These are phyloP conservation scores for Calonectria montana DNA, from an alignment of 2,329 filamentous ascomycete genomes.

Conservation along the genomic window DNA sequence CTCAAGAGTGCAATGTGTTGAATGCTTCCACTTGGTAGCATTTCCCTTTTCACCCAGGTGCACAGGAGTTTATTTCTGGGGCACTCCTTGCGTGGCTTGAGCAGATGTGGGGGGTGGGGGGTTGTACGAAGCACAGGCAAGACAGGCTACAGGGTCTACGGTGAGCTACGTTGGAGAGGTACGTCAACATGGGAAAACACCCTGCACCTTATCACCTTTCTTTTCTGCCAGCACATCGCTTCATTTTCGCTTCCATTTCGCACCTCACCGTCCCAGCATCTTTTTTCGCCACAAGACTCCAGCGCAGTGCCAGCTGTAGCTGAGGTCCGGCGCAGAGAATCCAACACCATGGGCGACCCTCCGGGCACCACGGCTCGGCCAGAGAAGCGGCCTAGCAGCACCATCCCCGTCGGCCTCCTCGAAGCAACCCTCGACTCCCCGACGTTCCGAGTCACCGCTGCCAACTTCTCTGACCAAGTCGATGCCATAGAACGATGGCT, in stretches of 20 bases:
- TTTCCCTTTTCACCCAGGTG: not conserved
- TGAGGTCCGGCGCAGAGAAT: constrained; percentile 35
- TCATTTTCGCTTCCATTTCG: constrained; percentile 23
- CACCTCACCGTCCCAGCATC: constrained; percentile 30
- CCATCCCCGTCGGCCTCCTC: constrained; percentile 83
- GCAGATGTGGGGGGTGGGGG: constrained; percentile 4
- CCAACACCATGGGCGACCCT: constrained; percentile 36
- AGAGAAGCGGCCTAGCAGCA: constrained; percentile 34
- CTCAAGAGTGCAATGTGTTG: not conserved
- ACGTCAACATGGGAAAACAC: constrained; percentile 31
- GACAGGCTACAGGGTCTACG: constrained; percentile 4
- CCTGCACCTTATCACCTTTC: constrained; percentile 31
- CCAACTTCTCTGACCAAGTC: constrained; percentile 92
- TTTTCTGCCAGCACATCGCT: constrained; percentile 29
- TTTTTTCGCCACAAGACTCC: constrained; percentile 35
- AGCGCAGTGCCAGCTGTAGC: constrained; percentile 41
- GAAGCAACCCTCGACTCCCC: constrained; percentile 97
- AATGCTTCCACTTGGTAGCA: not conserved
- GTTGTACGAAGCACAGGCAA: constrained; percentile 10
- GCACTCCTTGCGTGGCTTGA: constrained; percentile 11
- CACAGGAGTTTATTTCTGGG: not conserved
- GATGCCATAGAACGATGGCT: constrained; percentile 95
- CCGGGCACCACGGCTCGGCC: constrained; percentile 34
- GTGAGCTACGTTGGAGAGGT: constrained; percentile 9
- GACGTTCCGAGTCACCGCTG: constrained; percentile 87